Evolutionary conservation across 2,329 filamentous ascomycete species (phyloP).

Genomic region (Xylariaceae sp.): DNA sequence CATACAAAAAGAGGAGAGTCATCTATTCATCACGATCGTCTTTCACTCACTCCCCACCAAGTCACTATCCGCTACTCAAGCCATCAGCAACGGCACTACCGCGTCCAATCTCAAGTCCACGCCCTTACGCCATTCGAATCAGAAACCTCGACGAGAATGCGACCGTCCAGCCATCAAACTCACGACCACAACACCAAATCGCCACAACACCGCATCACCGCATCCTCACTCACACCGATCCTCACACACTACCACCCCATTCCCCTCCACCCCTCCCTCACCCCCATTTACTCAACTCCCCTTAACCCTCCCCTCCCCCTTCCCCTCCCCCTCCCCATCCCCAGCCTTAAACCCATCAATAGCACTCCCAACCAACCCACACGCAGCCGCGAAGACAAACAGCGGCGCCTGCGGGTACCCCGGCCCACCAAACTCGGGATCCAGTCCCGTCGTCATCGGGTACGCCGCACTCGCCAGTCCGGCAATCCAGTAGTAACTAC

Average conservation of each 20-base stretch:
- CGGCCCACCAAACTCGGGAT: constrained; percentile 41
- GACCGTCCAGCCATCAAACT: too few species aligned
- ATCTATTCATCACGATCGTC: too few species aligned
- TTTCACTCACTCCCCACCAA: too few species aligned
- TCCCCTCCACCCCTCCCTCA: neutral
- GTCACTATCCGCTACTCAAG: too few species aligned
- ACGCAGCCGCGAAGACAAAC: constrained; percentile 28
- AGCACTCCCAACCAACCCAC: constrained; percentile 20
- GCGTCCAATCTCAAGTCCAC: too few species aligned
- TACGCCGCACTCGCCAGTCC: constrained; percentile 35
- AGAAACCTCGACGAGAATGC: too few species aligned
- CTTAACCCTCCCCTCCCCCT: constrained; percentile 7
- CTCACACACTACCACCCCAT: too few species aligned
- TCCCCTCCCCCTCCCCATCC: neutral
- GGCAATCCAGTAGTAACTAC: constrained; percentile 40
- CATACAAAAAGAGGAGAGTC: too few species aligned
- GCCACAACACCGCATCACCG: too few species aligned
- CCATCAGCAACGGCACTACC: too few species aligned
- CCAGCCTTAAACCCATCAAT: constrained; percentile 4
- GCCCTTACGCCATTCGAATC: too few species aligned
- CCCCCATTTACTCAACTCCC: neutral
- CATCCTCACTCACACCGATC: neutral
- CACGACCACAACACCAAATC: too few species aligned
- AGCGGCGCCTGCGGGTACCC: constrained; percentile 37
- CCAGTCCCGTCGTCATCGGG: constrained; percentile 37